phyloP scores from a whole-genome alignment of 768 basidiomycete genomes.

The Tulasnella sp. region DNA sequence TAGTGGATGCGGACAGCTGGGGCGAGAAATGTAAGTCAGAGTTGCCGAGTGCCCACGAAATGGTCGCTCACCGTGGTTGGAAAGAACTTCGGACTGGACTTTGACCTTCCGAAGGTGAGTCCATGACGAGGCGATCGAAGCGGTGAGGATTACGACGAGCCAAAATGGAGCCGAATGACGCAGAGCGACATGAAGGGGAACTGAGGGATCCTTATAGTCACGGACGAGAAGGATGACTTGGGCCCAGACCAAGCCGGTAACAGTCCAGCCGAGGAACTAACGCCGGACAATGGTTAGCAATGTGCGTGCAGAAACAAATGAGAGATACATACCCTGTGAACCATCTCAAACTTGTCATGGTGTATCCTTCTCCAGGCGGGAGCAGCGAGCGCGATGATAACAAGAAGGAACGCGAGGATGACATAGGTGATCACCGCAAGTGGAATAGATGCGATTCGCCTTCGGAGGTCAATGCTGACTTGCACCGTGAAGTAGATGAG shows the following conservation, averaged over 20 bases:
- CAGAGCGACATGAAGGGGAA: constrained; percentile 40
- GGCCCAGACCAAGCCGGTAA: constrained; percentile 47
- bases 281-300: background rate
- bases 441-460: constrained; percentile 8
- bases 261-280: constrained; percentile 48
- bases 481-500: constrained; percentile 21
- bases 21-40: background rate
- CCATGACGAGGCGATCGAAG: constrained; percentile 54
- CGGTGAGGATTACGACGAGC: constrained; percentile 47
- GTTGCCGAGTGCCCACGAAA: background rate
- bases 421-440: constrained; percentile 22
- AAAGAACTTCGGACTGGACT: constrained; percentile 46
- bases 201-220: constrained; percentile 39
- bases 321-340: constrained; percentile 35
- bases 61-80: constrained; percentile 37
- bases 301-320: background rate
- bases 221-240: constrained; percentile 50
- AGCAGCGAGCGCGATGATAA: constrained; percentile 46
- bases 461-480: constrained; percentile 8
- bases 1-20: constrained; percentile 49
- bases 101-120: constrained; percentile 46
- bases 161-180: constrained; percentile 45
- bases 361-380: constrained; percentile 41
- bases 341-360: constrained; percentile 49
- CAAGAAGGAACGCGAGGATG: constrained; percentile 42